Evolutionary conservation across 176 grass and related monocot genomes (phyloP).

Genomic region (Olyra latifolia): DNA sequence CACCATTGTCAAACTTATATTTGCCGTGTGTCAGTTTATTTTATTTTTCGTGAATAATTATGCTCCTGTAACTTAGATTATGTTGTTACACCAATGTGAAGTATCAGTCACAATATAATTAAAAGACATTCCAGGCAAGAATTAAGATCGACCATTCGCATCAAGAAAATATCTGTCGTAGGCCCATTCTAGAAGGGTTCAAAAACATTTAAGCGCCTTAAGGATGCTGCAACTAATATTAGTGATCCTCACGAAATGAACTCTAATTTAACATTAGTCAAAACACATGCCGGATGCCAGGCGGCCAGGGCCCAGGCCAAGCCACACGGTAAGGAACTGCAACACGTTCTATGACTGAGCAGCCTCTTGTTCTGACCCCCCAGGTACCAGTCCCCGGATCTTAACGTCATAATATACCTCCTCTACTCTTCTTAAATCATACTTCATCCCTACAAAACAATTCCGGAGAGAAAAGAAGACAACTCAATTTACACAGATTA

Average conservation of each 20-base stretch:
- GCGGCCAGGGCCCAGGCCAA: constrained; percentile 18
- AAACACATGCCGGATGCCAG: not conserved
- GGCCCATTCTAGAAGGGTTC: not conserved
- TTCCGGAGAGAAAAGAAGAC: not conserved
- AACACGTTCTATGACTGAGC: constrained; percentile 9
- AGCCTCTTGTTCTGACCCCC: constrained; percentile 32
- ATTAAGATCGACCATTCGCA: not conserved
- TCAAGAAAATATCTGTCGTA: not conserved
- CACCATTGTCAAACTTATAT: not conserved
- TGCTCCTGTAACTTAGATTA: not conserved
- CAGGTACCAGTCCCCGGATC: constrained; percentile 73
- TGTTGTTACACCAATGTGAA: not conserved
- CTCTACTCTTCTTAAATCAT: constrained; percentile 92
- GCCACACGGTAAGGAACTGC: not conserved
- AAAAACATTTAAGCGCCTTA: not conserved
- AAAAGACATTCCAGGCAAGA: not conserved
- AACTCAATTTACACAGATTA: not conserved
- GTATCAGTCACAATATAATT: not conserved
- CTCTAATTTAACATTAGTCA: not conserved
- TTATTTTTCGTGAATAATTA: not conserved
- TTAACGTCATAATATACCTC: constrained; percentile 98
- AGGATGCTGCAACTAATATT: not conserved
- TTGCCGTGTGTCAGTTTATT: not conserved
- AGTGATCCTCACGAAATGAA: not conserved
- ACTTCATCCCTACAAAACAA: constrained; percentile 81